Base-by-base conservation (phyloP, 2,329 filamentous ascomycete species). In the Botrytis cinerea region DNA sequence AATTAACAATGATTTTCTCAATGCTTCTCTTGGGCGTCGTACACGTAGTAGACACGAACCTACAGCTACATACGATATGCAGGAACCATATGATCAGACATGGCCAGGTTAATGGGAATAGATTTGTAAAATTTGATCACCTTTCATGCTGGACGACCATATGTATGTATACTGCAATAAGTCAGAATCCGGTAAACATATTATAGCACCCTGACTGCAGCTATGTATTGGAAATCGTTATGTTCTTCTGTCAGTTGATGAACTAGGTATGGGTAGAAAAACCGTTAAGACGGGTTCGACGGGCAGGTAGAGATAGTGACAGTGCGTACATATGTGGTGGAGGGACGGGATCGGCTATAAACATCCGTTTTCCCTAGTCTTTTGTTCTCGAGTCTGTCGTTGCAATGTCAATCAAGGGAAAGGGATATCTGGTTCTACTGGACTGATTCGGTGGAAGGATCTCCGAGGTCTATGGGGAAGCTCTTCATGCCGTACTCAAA, bases 21-120 rank as follows among this genome's bases (percentile, higher is more conserved):
- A 32, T 22, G 16, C 7, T 28, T 38, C 32, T 51, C 32, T 35
- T n/a, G 45, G 28, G 18, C 28, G 14, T n/a, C 8, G 18, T n/a
- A 67, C 14, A 25, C 32, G 25, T 51, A 18, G 4, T 51, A 25
- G 48, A 6, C 20, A 43, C 40, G 25, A 22, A 40, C n/a, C 46
- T 57, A 68, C 48, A 54, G 35, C 48, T 68, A 68, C 46, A 54
- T 57, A 9, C n/a, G n/a, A 18, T 9, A 68, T 68, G 64, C 64
- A 68, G 64, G 64, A 57, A 68, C 64, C 64, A 68, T 43, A 68
- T 68, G 48, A 68, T 68, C 64, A 68, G 35, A 68, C 43, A 68
- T 32, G 48, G 16, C 64, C 46, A 57, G 25, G 48, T 57, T 32
- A 51, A 57, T 32, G 48, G 32, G 38, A 68, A 25, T 38, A 57